Percentiles rank a stretch among this genome's conserved stretches.
Conservation (phyloP, 140 eudicot species). For the Anethum foeniculum region DNA sequence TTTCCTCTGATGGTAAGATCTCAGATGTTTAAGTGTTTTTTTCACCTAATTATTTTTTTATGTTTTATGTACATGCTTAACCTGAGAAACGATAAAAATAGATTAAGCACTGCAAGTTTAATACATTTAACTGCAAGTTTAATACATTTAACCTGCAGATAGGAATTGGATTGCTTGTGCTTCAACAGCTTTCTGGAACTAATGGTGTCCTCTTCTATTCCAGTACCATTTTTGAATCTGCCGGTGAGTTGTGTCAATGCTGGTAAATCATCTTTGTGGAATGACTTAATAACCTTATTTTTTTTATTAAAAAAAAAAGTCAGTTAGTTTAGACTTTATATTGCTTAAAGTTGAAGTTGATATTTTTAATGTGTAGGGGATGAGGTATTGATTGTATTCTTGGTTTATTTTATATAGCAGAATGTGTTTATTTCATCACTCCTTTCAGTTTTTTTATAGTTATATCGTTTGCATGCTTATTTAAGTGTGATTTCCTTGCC, state of each 20-base stretch:
- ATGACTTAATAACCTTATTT: neutral
- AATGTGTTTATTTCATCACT: neutral
- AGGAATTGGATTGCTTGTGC: constrained; percentile 72
- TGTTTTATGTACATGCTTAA: neutral
- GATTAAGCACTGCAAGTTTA: constrained; percentile 11
- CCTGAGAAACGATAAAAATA: neutral
- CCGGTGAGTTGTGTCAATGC: constrained; percentile 38
- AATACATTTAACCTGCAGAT: constrained; percentile 43
- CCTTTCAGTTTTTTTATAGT: neutral
- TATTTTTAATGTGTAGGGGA: neutral
- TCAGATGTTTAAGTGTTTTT: neutral
- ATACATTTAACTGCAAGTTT: constrained; percentile 16
- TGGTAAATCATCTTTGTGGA: neutral
- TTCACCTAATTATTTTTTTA: neutral
- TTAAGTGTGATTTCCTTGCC: neutral
- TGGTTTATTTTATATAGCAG: too few species aligned
- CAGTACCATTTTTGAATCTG: constrained; percentile 65
- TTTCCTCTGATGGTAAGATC: constrained; percentile 71
- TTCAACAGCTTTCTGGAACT: constrained; percentile 73
- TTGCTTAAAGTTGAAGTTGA: neutral
- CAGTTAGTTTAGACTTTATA: neutral
- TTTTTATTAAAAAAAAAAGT: neutral
- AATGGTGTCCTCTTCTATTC: constrained; percentile 89
- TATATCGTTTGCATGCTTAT: neutral
- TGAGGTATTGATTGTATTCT: neutral